Evolutionary conservation across 495 filamentous ascomycete species (phyloP), one percentile per base, ranked within the genome.

Genomic region (Schizothecium vesticola): DNA sequence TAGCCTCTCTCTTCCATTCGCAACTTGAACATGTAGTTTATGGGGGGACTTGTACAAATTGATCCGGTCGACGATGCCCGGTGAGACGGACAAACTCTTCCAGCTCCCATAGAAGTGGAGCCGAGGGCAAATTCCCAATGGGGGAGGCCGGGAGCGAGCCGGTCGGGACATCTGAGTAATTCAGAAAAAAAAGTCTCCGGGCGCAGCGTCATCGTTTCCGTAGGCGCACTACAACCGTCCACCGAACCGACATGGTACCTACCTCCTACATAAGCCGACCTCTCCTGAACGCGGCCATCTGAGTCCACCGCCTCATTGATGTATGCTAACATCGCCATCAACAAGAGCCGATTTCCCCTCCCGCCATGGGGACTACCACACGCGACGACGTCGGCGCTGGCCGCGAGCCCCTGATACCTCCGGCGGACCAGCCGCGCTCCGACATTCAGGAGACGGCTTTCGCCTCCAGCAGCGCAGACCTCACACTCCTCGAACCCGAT

Each of bases 371-470:
- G 19, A 51, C 43, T 1, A 51, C 43, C 19, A 1, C 43, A 1
- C 43, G 3, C 43, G 6, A n/a, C 6, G 43, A 51, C 43, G 1
- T 9, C 43, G 16, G 43, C 43, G 43, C 43, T 8, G 43, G 43
- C 43, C 43, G 43, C 43, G 43, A 51, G 43, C 43, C 43, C 43
- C 16, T n/a, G 43, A n/a, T 5, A 3, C 36, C 43, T 8, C 16
- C 6, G 1, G 16, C 43, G 6, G 43, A n/a, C 24, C 71, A 73
- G n/a, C 66, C 69, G 9, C 60, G 67, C 10, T 21, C 69, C 1
- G 69, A 63, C 13, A 70, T 73, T 3, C 69, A 73, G 43, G 71
- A 73, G 56, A 73, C 69, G 9, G 33, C 66, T 19, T 73, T 73
- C 51, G 69, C 69, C 3, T 59, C 71, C 9, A 29, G 65, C 6